phyloP scores from a whole-genome alignment of 306 rosid genomes.

The Prinsepia uniflora region DNA sequence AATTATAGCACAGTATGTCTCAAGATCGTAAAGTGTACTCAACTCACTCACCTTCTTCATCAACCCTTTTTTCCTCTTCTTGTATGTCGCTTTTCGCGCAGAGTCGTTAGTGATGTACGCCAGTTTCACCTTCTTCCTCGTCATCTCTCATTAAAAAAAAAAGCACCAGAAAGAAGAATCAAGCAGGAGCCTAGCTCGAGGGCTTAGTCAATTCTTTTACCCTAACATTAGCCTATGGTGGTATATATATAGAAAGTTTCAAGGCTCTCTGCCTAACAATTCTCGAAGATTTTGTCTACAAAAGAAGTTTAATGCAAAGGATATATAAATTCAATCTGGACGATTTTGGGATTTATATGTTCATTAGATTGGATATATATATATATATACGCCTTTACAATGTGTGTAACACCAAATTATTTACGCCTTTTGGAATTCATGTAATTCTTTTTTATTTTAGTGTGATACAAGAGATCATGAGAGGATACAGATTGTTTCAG shows the following conservation, averaged over 20 bases:
- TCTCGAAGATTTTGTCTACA: neutral
- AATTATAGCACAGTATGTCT: conserved; percentile 55
- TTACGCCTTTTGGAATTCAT: no score
- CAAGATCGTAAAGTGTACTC: conserved; percentile 47
- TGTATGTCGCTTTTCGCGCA: conserved; percentile 51
- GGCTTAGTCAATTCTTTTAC: neutral
- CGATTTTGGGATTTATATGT: no score
- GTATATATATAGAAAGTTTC: neutral
- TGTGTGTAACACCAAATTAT: no score
- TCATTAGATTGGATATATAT: no score
- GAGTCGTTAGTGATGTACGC: conserved; percentile 34
- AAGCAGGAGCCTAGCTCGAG: no score
- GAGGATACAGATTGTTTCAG: no score
- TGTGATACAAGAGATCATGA: no score
- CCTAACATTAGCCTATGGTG: neutral
- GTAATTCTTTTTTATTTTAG: no score
- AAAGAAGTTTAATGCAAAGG: neutral
- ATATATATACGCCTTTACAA: no score
- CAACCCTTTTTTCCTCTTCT: conserved; percentile 62
- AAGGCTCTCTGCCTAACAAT: neutral
- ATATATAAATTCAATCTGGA: neutral
- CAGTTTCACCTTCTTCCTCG: conserved; percentile 51
- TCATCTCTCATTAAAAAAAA: conserved; percentile 31
- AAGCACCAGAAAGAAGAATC: neutral
- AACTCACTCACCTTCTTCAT: conserved; percentile 56